Evolutionary conservation across 768 basidiomycete species (phyloP).

Genomic region (Tulasnella sp.): DNA sequence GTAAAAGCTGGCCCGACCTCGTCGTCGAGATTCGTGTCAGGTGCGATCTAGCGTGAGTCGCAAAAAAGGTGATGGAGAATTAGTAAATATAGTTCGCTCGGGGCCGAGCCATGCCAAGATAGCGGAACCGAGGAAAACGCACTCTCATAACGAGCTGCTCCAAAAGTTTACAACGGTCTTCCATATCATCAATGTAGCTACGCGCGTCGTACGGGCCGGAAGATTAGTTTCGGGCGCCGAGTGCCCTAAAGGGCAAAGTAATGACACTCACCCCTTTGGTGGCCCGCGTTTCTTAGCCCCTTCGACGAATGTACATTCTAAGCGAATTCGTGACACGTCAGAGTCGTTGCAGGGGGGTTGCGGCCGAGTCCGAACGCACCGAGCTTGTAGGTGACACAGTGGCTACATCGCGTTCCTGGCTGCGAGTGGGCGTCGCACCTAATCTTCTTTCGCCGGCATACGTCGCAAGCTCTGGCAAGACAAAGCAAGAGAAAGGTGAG

Average conservation of each 20-base stretch:
- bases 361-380: conserved; percentile 43
- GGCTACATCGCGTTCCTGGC: conserved; percentile 24
- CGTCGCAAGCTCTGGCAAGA: conserved; percentile 59
- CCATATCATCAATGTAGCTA: conserved; percentile 51
- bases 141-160: conserved; percentile 45
- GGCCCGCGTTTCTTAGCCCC: conserved; percentile 51
- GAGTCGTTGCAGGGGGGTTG: conserved; percentile 30
- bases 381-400: conserved; percentile 42
- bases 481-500: background rate
- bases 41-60: conserved; percentile 34
- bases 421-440: conserved; percentile 40
- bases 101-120: background rate
- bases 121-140: conserved; percentile 1
- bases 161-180: conserved; percentile 49
- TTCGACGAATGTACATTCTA: conserved; percentile 51
- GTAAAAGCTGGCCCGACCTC: conserved; percentile 24
- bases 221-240: background rate
- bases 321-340: conserved; percentile 33
- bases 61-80: conserved; percentile 31
- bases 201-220: conserved; percentile 28
- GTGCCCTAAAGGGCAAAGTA: background rate
- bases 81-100: background rate
- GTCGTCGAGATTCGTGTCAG: conserved; percentile 33
- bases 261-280: conserved; percentile 52
- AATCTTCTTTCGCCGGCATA: conserved; percentile 74